A percentile compares a stretch with the other conserved stretches of the same genome.
Conservation (phyloP, 1,284 basidiomycete genomes). For the Fomitopsis schrenkii region DNA sequence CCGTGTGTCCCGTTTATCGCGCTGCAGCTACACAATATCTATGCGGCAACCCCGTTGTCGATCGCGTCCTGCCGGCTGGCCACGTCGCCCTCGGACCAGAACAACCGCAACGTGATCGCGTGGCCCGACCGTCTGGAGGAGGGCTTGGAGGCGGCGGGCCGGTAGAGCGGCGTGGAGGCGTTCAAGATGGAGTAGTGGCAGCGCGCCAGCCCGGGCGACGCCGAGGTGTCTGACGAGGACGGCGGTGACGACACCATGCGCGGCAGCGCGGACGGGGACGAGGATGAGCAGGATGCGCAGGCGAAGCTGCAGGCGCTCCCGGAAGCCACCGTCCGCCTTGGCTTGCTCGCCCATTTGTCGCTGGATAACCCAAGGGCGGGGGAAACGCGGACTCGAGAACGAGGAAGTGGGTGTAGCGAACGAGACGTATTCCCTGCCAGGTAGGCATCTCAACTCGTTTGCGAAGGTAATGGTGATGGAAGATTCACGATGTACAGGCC, state of each 20-base stretch:
- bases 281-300: slow-evolving; percentile 29
- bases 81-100: slow-evolving; percentile 64
- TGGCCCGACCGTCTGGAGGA: slow-evolving; percentile 57
- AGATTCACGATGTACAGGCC: slow-evolving; percentile 36
- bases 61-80: slow-evolving; percentile 74
- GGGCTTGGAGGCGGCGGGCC: slow-evolving; percentile 29
- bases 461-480: neutral
- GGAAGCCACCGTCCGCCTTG: slow-evolving; percentile 66
- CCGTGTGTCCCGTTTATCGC: neutral
- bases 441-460: slow-evolving; percentile 28
- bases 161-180: slow-evolving; percentile 26
- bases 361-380: slow-evolving; percentile 51
- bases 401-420: slow-evolving; percentile 78
- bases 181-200: slow-evolving; percentile 41
- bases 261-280: slow-evolving; percentile 22
- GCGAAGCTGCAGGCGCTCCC: slow-evolving; percentile 52
- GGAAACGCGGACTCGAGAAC: no score
- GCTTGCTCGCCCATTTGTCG: slow-evolving; percentile 67
- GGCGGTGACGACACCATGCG: slow-evolving; percentile 23
- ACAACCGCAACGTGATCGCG: slow-evolving; percentile 63
- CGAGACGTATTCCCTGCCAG: slow-evolving; percentile 78
- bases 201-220: slow-evolving; percentile 15
- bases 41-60: slow-evolving; percentile 68
- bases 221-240: slow-evolving; percentile 20
- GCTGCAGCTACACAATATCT: slow-evolving; percentile 69